Evolutionary conservation across 2,329 filamentous ascomycete genomes (phyloP).

Genomic region (Arachnomyces sp.): DNA sequence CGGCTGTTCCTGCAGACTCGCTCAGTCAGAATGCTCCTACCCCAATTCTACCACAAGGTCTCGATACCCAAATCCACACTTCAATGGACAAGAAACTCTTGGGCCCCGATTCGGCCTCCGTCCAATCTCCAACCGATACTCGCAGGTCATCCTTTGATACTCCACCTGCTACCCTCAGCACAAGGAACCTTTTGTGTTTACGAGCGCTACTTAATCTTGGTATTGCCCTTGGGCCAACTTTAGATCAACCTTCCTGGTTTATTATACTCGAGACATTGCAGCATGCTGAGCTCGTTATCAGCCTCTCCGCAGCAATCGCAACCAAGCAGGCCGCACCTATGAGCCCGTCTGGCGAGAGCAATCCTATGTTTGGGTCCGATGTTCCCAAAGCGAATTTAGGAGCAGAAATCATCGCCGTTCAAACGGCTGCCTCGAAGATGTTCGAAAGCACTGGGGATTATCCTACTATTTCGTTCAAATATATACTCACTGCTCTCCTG

Average conservation of each 20-base stretch:
- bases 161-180: slow-evolving; percentile 57
- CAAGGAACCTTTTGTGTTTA: slow-evolving; percentile 81
- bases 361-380: slow-evolving; percentile 33
- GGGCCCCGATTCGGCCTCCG: slow-evolving; percentile 19
- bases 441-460: slow-evolving; percentile 91
- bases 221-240: slow-evolving; percentile 82
- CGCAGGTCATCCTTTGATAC: slow-evolving; percentile 30
- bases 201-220: slow-evolving; percentile 89
- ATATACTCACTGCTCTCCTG: slow-evolving; percentile 68
- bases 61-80: slow-evolving; percentile 17
- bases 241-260: slow-evolving; percentile 69
- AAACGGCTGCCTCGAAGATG: slow-evolving; percentile 74
- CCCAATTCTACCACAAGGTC: slow-evolving; percentile 8
- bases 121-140: slow-evolving; percentile 18
- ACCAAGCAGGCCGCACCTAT: slow-evolving; percentile 22
- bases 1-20: slow-evolving; percentile 74
- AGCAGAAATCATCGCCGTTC: slow-evolving; percentile 76
- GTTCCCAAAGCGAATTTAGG: slow-evolving; percentile 56
- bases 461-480: slow-evolving; percentile 69
- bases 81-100: slow-evolving; percentile 23
- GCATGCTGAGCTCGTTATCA: slow-evolving; percentile 82
- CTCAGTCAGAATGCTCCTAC: slow-evolving; percentile 15
- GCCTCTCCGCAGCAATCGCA: slow-evolving; percentile 19
- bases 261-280: slow-evolving; percentile 89
- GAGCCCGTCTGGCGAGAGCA: slow-evolving; percentile 21